Evolutionary conservation across 2,329 filamentous ascomycete genomes (phyloP), one percentile per base, ranked within the genome.

Genomic region (Xylaria sp.): DNA sequence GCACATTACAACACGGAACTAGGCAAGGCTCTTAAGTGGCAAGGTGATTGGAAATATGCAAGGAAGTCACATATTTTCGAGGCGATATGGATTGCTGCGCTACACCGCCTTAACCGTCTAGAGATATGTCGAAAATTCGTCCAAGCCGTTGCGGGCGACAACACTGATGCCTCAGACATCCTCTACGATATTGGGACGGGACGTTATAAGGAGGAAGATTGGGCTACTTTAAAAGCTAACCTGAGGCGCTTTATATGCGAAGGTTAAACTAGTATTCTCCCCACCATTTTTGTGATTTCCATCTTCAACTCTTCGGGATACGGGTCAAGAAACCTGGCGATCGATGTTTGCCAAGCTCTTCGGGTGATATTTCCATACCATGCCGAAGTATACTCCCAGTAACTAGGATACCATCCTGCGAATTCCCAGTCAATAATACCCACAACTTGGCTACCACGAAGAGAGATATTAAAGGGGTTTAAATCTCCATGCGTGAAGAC

Each of bases 81-180:
- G 58, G 58, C 58, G 45, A 61, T 61, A 61, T 61, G 58, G 58
- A 61, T 51, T 36, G 58, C 32, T 51, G 47, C 58, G 58, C 47
- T 61, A n/a, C 27, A 50, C 58, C 5, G 30, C 58, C 45, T 27
- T 8, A 36, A 30, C 51, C 30, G 45, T 39, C 45, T 42, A 50
- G 30, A 51, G 27, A 61, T 61, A 61, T 61, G 47, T 42, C n/a
- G 14, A 53, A 61, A 61, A 51, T 61, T 61, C 56, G 45, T 61
- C 24, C 30, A 51, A 24, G 47, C 47, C 21, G 58, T 39, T 42
- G 45, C 14, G 58, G 58, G 47, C 30, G 58, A 50, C 27, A 19
- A 51, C 51, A 39, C 32, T 51, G 47, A 61, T 61, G 58, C 58
- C 19, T 50, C 47, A 27, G 58, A 51, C 39, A 61, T 61, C 58